These are phyloP conservation scores for Roridomyces roridus DNA, from an alignment of 768 basidiomycete genomes.

Conservation along the genomic window DNA sequence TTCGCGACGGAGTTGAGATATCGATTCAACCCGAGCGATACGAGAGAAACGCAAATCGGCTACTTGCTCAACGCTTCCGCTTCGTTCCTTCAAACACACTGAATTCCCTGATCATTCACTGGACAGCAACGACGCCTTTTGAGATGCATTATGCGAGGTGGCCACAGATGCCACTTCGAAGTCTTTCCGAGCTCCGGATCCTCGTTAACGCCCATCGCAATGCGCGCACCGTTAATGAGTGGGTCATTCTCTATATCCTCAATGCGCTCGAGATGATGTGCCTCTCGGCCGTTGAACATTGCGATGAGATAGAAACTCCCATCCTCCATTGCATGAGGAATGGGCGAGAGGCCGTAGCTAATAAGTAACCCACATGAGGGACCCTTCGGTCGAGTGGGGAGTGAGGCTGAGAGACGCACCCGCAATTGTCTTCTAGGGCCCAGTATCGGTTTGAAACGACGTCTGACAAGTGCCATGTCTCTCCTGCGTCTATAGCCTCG, in stretches of 20 bases:
- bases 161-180: constrained; percentile 1
- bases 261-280: constrained; percentile 1
- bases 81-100: too few relatives aligned
- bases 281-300: constrained; percentile 1
- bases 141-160: neutral
- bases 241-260: constrained; percentile 1
- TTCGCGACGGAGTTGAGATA: too few relatives aligned
- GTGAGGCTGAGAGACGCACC: neutral
- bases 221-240: constrained; percentile 1
- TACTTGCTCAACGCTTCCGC: too few relatives aligned
- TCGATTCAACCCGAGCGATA: too few relatives aligned
- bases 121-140: too few relatives aligned
- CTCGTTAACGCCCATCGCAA: constrained; percentile 2
- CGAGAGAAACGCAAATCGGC: too few relatives aligned
- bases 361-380: neutral
- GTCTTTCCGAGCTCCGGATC: neutral
- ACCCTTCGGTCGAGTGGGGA: neutral
- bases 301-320: constrained; percentile 1
- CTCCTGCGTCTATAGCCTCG: neutral
- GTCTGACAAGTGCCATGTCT: neutral
- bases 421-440: neutral
- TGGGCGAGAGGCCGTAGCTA: constrained; percentile 1
- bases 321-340: neutral
- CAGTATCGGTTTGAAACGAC: neutral
- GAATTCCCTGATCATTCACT: too few relatives aligned